Base-by-base conservation (phyloP, 257 asterid species). In the Schizonepeta tenuifolia region DNA sequence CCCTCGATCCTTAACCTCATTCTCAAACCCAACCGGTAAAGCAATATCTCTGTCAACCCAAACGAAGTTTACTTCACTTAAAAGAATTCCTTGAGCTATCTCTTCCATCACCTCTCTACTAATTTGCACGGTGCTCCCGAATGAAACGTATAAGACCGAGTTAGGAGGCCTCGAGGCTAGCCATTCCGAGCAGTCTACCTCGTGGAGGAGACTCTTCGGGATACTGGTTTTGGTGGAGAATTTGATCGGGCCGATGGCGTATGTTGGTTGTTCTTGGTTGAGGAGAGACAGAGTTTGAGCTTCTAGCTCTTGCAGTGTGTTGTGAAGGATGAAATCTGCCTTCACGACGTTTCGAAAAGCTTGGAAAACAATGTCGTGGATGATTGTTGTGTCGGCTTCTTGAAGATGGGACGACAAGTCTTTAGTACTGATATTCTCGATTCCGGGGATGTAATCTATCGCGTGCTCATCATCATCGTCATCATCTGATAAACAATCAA, bases 111-210 rank as follows among this genome's bases (percentile, higher is more conserved):
- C 83, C 3, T 69, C 38, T 57, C 83, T 78, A 14, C 77, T 80
- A 1, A 70, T 63, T 50, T 78, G 85, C 10, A 83, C 90, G 1
- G 78, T 75, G 69, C 97, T 86, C 0, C 97, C 97, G 38, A 90
- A 90, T 0, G 97, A 88, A 31, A 88, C 77, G 62, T 86, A 90
- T 54, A 90, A 14, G 54, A 90, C 97, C 0, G 97, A 85, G 3
- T 82, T 72, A 1, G 71, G 11, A 4, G 84, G 84, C 82, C 73
- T 86, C 2, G 66, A 59, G 13, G 73, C 70, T 53, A 90, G 84
- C 97, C 96, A 88, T 3, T 82, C 80, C 0, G 81, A 50, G 78
- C 84, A 84, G 69, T 84, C 82, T 9, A 72, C 51, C 51, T 86
- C 81, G 0, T 75, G 36, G 67, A 56, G 80, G 33, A 86, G 13